Base-by-base conservation (phyloP, 208 protist species). In the Leishmania amazonensis region DNA sequence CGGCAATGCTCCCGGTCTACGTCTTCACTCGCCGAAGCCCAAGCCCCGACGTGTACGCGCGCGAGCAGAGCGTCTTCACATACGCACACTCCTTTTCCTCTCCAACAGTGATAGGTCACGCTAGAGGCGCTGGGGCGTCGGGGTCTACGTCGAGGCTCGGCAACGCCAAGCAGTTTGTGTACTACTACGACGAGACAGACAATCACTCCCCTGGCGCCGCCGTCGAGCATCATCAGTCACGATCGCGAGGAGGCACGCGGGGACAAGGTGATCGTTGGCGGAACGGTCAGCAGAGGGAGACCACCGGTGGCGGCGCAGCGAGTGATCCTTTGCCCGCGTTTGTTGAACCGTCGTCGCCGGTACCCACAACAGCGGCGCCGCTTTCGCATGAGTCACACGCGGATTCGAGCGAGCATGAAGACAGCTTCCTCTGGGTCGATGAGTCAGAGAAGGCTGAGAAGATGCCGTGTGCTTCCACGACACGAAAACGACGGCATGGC, bases 11-110 rank as follows among this genome's bases (percentile, higher is more conserved):
- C 58, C 92, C 92, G 2, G 92, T 95, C 3, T 95, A 93, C 81
- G 81, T 95, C 75, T 93, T 95, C 85, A 81, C 90, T 72, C 78
- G 89, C 1, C 92, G 92, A 68, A 90, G 89, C 73, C 85, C 73
- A 53, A 95, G 92, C 77, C 90, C 92, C 2, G 87, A 87, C 64
- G 82, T 60, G 35, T 86, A 85, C 72, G 92, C 90, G 3, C 81
- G 87, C 47, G 85, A 93, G 64, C 78, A 77, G 4, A 70, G 2
- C 80, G 73, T 31, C 76, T 79, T 83, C 65, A 78, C 70, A 45
- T 21, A 31, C 17, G 28, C 40, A 9, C 13, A 17, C 45, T 31
- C 70, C 70, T 21, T 31, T 19, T 57, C 58, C 15, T 45, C 60
- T 38, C 67, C 51, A 40, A 53, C 75, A 38, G n/a, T 31, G 5